Evolutionary conservation across 331 rosid genomes (phyloP).

Genomic region (Malus hybrid): DNA sequence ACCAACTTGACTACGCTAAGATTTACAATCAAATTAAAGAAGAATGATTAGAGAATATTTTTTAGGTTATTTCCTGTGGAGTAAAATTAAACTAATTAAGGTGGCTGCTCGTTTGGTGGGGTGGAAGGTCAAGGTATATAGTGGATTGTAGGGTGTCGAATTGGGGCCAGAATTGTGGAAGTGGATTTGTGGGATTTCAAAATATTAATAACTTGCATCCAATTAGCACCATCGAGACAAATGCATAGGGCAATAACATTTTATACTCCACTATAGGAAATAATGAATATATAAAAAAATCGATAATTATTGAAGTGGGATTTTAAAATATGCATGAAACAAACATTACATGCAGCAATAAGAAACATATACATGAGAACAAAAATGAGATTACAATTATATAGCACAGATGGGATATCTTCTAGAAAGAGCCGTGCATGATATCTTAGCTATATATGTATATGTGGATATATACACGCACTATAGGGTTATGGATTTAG

Average conservation of each 20-base stretch:
- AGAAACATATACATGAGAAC: background rate
- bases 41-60: constrained; percentile 3
- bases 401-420: background rate
- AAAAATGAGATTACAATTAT: background rate
- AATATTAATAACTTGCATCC: background rate
- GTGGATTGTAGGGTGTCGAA: constrained; percentile 9
- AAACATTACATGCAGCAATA: background rate
- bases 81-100: background rate
- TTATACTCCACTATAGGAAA: background rate
- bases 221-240: background rate
- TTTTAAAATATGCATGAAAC: background rate
- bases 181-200: constrained; percentile 12
- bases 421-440: background rate
- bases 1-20: background rate
- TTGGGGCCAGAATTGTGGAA: constrained; percentile 3
- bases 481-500: background rate
- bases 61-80: constrained; percentile 4
- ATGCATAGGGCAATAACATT: background rate
- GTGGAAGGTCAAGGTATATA: constrained; percentile 13
- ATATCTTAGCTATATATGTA: background rate
- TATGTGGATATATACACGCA: background rate
- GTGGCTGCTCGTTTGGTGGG: constrained; percentile 18
- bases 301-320: background rate
- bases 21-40: background rate
- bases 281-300: background rate